These are phyloP conservation scores for Fabrea salina DNA, from an alignment of 169 alveolate species.

Conservation along the genomic window DNA sequence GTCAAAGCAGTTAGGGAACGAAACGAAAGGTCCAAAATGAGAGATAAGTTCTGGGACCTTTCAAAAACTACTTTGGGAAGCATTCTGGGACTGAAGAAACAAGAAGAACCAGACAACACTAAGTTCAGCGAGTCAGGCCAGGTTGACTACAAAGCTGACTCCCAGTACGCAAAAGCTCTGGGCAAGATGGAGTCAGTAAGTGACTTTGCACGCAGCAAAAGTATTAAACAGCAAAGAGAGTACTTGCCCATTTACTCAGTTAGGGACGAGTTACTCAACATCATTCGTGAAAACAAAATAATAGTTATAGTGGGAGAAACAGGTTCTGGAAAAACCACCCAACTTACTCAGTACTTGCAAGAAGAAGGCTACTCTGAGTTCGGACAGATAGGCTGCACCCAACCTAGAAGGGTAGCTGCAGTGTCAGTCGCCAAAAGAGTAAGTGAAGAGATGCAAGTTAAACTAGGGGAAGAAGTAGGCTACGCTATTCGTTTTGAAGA, in stretches of 20 bases:
- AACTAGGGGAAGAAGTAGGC: slow-evolving; percentile 97
- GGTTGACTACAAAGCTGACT: slow-evolving; percentile 47
- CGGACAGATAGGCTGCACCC: slow-evolving; percentile 99
- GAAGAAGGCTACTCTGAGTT: slow-evolving; percentile 92
- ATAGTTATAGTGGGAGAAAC: slow-evolving; percentile 99
- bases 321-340: slow-evolving; percentile 99
- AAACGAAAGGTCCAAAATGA: slow-evolving; percentile 87
- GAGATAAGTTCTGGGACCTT: slow-evolving; percentile 93
- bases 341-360: slow-evolving; percentile 93
- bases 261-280: slow-evolving; percentile 70
- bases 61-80: slow-evolving; percentile 90
- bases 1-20: slow-evolving; percentile 88
- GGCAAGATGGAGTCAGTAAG: slow-evolving; percentile 71
- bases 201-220: slow-evolving; percentile 83
- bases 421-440: slow-evolving; percentile 99
- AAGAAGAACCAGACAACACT: slow-evolving; percentile 25
- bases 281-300: slow-evolving; percentile 91
- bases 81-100: slow-evolving; percentile 62
- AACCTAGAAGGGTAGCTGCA: slow-evolving; percentile 99
- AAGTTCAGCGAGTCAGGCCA: slow-evolving; percentile 52
- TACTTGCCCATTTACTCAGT: slow-evolving; percentile 78
- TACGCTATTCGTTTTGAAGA: slow-evolving; percentile 99
- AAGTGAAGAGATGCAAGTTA: slow-evolving; percentile 95
- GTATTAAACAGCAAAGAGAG: slow-evolving; percentile 86
- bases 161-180: slow-evolving; percentile 65